Evolutionary conservation across 116 monocot species (phyloP).

Genomic region (Cymodocea nodosa): DNA sequence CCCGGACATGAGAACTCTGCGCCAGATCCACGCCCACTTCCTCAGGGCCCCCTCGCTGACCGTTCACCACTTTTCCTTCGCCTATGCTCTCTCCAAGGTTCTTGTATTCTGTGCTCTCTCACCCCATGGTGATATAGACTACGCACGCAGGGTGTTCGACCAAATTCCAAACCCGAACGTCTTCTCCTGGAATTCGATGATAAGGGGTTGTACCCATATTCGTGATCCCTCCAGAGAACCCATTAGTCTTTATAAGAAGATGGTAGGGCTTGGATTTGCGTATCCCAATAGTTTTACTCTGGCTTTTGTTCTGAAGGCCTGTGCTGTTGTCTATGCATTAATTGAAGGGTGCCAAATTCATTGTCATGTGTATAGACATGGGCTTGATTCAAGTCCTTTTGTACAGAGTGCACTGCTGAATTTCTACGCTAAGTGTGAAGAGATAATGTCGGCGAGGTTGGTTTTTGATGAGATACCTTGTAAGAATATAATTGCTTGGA

Average conservation of each 20-base stretch:
- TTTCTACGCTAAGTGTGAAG: slow-evolving; percentile 71
- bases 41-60: slow-evolving; percentile 15
- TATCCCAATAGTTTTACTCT: slow-evolving; percentile 68
- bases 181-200: slow-evolving; percentile 71
- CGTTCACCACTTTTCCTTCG: slow-evolving; percentile 2
- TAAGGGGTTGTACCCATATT: slow-evolving; percentile 34
- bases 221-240: slow-evolving; percentile 34
- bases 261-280: slow-evolving; percentile 29
- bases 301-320: slow-evolving; percentile 69
- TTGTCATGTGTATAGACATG: slow-evolving; percentile 37
- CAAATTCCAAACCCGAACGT: slow-evolving; percentile 39
- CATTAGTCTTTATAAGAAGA: slow-evolving; percentile 31
- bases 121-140: not conserved
- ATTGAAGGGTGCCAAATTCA: slow-evolving; percentile 64
- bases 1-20: slow-evolving; percentile 43
- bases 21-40: slow-evolving; percentile 46
- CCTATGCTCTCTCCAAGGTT: slow-evolving; percentile 47
- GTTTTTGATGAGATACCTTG: slow-evolving; percentile 49
- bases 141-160: slow-evolving; percentile 11
- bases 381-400: slow-evolving; percentile 46
- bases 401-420: slow-evolving; percentile 63
- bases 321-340: slow-evolving; percentile 25
- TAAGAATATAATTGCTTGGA: slow-evolving; percentile 72
- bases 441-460: slow-evolving; percentile 25
- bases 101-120: slow-evolving; percentile 18